phyloP scores from a whole-genome alignment of 176 grass and related monocot genomes.

The Juncus inflexus region DNA sequence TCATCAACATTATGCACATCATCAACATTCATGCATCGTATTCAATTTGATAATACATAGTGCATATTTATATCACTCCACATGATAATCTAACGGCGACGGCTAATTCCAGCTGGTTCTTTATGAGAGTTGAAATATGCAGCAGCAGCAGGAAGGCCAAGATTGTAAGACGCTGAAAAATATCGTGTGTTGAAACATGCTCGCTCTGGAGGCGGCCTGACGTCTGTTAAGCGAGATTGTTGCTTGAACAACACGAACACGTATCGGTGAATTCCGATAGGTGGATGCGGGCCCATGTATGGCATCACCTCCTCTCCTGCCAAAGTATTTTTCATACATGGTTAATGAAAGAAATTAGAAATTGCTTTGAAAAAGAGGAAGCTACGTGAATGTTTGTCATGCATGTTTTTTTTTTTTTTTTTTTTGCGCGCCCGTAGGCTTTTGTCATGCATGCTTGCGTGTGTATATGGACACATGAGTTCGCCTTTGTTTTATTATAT shows the following conservation, averaged over 20 bases:
- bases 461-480: no score
- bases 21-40: background rate
- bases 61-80: no score
- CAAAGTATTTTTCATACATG: background rate
- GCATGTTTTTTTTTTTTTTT: no score
- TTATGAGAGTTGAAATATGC: constrained; percentile 85
- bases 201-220: constrained; percentile 23
- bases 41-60: no score
- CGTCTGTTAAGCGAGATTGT: constrained; percentile 23
- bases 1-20: background rate
- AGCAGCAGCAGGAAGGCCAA: constrained; percentile 65
- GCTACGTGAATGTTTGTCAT: no score
- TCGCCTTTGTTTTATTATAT: no score
- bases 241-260: constrained; percentile 39
- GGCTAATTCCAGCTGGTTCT: constrained; percentile 54
- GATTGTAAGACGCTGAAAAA: constrained; percentile 48
- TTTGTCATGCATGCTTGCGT: no score
- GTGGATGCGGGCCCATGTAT: constrained; percentile 36
- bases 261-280: constrained; percentile 45
- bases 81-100: constrained; percentile 23
- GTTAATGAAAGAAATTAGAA: background rate
- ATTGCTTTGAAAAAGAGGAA: no score
- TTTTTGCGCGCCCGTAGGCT: no score
- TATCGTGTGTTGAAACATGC: constrained; percentile 56
- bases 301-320: constrained; percentile 35